These are phyloP conservation scores for Lactuca sativa DNA, from an alignment of 129 eudicot genomes.

Conservation along the genomic window DNA sequence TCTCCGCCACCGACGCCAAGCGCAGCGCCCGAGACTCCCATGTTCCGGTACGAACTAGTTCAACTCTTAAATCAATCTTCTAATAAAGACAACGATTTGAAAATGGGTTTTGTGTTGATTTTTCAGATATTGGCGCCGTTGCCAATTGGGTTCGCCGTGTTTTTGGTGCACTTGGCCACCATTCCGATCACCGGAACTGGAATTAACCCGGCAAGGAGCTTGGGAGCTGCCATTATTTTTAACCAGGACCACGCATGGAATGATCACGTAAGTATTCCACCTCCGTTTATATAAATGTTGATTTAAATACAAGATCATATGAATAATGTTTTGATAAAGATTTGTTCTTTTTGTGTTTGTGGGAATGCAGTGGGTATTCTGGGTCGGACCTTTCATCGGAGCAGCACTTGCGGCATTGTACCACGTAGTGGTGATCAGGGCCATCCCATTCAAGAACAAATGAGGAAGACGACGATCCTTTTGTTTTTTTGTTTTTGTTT, in stretches of 20 bases:
- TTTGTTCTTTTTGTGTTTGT: neutral
- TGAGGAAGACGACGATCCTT: slow-evolving; percentile 8
- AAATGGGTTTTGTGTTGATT: neutral
- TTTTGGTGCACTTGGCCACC: slow-evolving; percentile 81
- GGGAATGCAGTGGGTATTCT: slow-evolving; percentile 70
- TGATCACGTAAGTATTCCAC: slow-evolving; percentile 61
- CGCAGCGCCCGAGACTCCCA: slow-evolving; percentile 44
- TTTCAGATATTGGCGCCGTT: slow-evolving; percentile 73
- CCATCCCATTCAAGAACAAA: slow-evolving; percentile 69
- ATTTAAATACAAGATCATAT: neutral
- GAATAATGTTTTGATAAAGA: neutral
- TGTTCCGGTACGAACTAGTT: slow-evolving; percentile 27
- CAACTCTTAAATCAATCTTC: neutral
- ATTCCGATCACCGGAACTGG: slow-evolving; percentile 83
- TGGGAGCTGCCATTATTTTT: slow-evolving; percentile 84
- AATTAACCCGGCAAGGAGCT: slow-evolving; percentile 83
- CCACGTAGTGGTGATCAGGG: slow-evolving; percentile 75
- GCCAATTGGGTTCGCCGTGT: slow-evolving; percentile 85
- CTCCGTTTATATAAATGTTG: neutral
- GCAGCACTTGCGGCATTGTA: slow-evolving; percentile 80
- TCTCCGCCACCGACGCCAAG: slow-evolving; percentile 42
- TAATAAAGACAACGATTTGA: neutral
- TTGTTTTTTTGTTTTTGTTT: neutral
- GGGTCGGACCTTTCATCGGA: slow-evolving; percentile 88
- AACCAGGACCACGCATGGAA: slow-evolving; percentile 73